Evolutionary conservation across 495 filamentous ascomycete genomes (phyloP).

Genomic region (Aspergillus mulundensis): DNA sequence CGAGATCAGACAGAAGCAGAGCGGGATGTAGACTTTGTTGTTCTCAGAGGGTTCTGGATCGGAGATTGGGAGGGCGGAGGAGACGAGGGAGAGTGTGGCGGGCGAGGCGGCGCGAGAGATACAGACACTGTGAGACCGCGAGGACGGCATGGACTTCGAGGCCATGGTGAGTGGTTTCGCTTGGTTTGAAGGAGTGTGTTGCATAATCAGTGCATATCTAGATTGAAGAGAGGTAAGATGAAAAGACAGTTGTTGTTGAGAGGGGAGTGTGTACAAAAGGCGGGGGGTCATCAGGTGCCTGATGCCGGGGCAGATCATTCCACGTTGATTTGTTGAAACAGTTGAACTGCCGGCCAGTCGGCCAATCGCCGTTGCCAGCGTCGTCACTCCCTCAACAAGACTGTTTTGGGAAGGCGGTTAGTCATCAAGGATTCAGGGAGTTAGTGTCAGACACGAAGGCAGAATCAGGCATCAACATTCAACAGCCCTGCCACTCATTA

Average conservation of each 20-base stretch:
- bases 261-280: neutral
- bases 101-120: constrained; percentile 14
- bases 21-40: constrained; percentile 37
- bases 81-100: constrained; percentile 1
- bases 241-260: neutral
- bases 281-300: neutral
- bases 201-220: neutral
- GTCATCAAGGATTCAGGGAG: neutral
- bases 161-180: constrained; percentile 13
- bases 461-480: neutral
- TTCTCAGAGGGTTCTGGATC: constrained; percentile 30
- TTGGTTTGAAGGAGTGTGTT: constrained; percentile 3
- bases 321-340: constrained; percentile 2
- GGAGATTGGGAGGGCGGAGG: constrained; percentile 5
- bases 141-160: constrained; percentile 13
- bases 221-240: neutral
- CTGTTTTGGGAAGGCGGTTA: constrained; percentile 11
- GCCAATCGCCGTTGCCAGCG: neutral
- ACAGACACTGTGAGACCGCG: constrained; percentile 16
- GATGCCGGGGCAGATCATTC: neutral
- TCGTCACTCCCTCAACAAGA: constrained; percentile 5
- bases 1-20: constrained; percentile 43
- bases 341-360: neutral
- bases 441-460: neutral
- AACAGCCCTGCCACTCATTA: neutral